Percentiles rank a stretch among this genome's conserved stretches.
Evolutionary conservation across 306 rosid species (phyloP).

Genomic region (Gillenia trifoliata): DNA sequence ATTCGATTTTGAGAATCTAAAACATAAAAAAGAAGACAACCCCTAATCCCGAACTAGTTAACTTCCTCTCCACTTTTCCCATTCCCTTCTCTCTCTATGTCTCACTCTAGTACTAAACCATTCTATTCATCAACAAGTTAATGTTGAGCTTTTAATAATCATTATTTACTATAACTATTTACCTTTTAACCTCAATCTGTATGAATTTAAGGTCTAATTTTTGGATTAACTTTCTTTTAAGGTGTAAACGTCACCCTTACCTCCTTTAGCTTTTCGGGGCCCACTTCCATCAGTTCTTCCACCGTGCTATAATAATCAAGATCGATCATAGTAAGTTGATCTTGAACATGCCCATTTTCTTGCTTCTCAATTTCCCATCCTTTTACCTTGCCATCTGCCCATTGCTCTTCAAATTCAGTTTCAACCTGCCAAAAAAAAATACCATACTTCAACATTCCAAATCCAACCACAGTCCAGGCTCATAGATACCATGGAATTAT

Average conservation of each 20-base stretch:
- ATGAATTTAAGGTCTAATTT: background rate
- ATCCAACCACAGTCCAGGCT: background rate
- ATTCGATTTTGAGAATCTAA: background rate
- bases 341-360: constrained; percentile 56
- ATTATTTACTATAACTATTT: background rate
- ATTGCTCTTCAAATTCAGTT: constrained; percentile 77
- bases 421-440: constrained; percentile 48
- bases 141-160: background rate
- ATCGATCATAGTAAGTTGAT: constrained; percentile 55
- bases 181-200: background rate
- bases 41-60: background rate
- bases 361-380: constrained; percentile 74
- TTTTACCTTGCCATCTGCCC: constrained; percentile 53
- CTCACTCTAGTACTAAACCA: background rate
- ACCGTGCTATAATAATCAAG: constrained; percentile 85
- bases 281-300: constrained; percentile 82
- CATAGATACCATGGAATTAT: background rate
- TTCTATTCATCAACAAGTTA: background rate
- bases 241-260: constrained; percentile 27
- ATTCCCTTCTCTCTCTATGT: background rate
- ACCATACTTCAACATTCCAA: constrained; percentile 17
- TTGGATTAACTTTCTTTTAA: background rate
- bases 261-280: constrained; percentile 92
- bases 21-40: too few relatives aligned
- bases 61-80: background rate